These are phyloP conservation scores for Waltergamsia citrina DNA, from an alignment of 2,329 filamentous ascomycete genomes.

Conservation along the genomic window DNA sequence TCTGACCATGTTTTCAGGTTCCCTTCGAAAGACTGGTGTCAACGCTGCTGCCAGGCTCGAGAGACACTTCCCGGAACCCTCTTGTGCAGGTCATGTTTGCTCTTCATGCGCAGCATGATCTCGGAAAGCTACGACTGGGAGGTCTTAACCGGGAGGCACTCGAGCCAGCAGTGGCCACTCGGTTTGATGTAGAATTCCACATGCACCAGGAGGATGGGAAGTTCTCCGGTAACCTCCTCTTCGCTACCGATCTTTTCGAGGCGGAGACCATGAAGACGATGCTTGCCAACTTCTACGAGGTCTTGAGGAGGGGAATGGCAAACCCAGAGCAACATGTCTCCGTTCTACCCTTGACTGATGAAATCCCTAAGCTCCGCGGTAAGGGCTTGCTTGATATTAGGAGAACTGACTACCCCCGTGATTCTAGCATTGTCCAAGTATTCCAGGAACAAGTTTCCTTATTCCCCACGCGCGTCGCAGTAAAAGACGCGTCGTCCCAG, in stretches of 20 bases:
- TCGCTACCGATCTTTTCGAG: constrained; percentile 10
- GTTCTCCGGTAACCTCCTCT: constrained; percentile 7
- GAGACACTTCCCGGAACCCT: constrained; percentile 6
- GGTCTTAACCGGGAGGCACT: constrained; percentile 6
- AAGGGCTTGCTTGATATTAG: neutral
- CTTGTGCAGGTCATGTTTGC: constrained; percentile 8
- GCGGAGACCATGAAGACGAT: constrained; percentile 8
- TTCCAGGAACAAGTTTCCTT: constrained; percentile 10
- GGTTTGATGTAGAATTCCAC: constrained; percentile 14
- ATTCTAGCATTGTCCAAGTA: constrained; percentile 11
- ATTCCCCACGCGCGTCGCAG: constrained; percentile 7
- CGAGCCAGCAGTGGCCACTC: neutral
- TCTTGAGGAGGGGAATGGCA: constrained; percentile 7
- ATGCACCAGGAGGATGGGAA: constrained; percentile 7
- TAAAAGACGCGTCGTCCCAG: constrained; percentile 7
- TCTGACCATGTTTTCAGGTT: constrained; percentile 2
- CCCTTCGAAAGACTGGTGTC: constrained; percentile 8
- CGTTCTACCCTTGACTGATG: constrained; percentile 5
- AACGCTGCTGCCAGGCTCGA: neutral
- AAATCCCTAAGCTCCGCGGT: constrained; percentile 1
- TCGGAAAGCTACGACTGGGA: constrained; percentile 5
- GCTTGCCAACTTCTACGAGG: constrained; percentile 7
- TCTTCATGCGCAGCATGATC: constrained; percentile 5
- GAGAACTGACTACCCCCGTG: constrained; percentile 7
- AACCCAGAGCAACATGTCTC: constrained; percentile 1